Base-by-base conservation (phyloP, 2,329 filamentous ascomycete genomes). In the Kalaharituber pfeilii region DNA sequence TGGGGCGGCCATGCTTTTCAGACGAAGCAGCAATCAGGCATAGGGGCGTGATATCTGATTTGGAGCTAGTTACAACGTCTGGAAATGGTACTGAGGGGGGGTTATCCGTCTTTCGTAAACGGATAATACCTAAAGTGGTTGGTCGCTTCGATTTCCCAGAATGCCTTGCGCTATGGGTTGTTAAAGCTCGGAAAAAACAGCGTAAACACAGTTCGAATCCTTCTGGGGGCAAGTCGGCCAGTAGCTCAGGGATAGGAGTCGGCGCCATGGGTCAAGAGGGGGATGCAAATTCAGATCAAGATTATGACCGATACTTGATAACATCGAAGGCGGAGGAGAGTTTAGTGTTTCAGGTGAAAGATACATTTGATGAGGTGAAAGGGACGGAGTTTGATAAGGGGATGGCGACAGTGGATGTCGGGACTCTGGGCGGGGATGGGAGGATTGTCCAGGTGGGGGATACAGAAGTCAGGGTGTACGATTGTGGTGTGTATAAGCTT, bases 371-470 rank as follows among this genome's bases (percentile, higher is more conserved):
- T 65, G 79, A 83, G 36, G 74, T 89, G 6, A 78, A 79, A 30
- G 86, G 82, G 36, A 86, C 87, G 0, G 91, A 98, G 64, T 95
- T 96, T 65, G 93, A 98, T 47, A 56, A 58, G 20, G 86, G 88
- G 58, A 91, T 88, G 25, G 78, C 82, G 28, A 95, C 91, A 0
- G 75, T 96, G 49, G 84, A 93, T 62, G 83, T 91, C 18, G 86
- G 85, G 15, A 84, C 82, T 0, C 78, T 98, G 67, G 84, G 83
- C n/a, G 78, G 78, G 51, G 80, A 84, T 57, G 84, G 78, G 65
- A 79, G 86, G 56, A 81, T 96, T 29, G 81, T 96, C 15, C 91
- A 96, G 65, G 82, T 94, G 1, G 73, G 94, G 52, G 84, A 82
- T 60, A 86, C 81, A 1, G 89, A 96, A 65, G 79, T 96, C 24